Conservation (phyloP, 257 asterid genomes). For the Perilla frutescens region DNA sequence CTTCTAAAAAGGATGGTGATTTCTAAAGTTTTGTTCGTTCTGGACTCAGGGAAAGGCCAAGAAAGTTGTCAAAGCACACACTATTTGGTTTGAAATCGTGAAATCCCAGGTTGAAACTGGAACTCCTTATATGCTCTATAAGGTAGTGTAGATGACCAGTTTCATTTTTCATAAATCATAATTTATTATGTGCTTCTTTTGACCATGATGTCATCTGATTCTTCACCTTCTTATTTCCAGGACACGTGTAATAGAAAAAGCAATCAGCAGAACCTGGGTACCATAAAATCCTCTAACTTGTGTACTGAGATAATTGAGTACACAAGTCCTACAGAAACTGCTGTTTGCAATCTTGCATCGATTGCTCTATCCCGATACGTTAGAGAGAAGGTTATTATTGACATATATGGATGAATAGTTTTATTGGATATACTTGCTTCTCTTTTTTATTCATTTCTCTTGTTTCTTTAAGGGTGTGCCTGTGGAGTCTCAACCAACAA, state of each 20-base stretch:
- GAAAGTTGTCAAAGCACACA: slow-evolving; percentile 64
- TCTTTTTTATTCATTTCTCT: neutral
- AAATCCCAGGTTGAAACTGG: slow-evolving; percentile 75
- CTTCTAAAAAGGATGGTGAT: neutral
- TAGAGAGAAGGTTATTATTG: slow-evolving; percentile 75
- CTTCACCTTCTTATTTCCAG: slow-evolving; percentile 43
- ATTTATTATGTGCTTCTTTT: neutral
- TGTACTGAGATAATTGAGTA: slow-evolving; percentile 94
- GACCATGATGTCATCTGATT: slow-evolving; percentile 19
- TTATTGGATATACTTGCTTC: neutral
- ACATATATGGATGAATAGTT: neutral
- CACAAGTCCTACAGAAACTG: slow-evolving; percentile 94
- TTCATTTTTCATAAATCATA: neutral
- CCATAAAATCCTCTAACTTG: slow-evolving; percentile 89
- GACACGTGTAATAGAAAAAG: slow-evolving; percentile 95
- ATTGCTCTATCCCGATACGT: slow-evolving; percentile 95
- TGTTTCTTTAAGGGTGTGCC: slow-evolving; percentile 69
- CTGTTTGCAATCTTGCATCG: slow-evolving; percentile 95
- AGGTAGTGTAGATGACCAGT: slow-evolving; percentile 49
- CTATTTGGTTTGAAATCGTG: slow-evolving; percentile 62
- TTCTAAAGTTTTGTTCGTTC: slow-evolving; percentile 16
- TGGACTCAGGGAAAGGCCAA: slow-evolving; percentile 64
- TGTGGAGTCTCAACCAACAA: slow-evolving; percentile 79
- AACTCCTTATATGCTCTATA: slow-evolving; percentile 62
- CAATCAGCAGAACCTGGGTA: slow-evolving; percentile 96